Conservation (phyloP, 1,284 basidiomycete species). For the Athelia sp. region DNA sequence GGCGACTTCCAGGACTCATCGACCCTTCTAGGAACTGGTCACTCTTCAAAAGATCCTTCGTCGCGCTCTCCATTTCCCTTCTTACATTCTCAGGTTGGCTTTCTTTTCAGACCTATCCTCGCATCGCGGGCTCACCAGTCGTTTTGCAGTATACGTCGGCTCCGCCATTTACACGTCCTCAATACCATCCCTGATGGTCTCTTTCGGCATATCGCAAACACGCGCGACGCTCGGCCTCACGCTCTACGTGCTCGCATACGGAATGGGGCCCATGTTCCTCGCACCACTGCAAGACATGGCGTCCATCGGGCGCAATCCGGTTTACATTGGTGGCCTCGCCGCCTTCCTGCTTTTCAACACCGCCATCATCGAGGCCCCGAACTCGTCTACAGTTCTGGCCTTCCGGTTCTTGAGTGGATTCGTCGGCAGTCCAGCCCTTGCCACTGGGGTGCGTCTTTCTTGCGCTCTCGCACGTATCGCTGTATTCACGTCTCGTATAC, state of each 20-base stretch:
- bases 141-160: constrained; percentile 32
- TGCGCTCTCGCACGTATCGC: not conserved
- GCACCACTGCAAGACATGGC: constrained; percentile 48
- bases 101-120: constrained; percentile 36
- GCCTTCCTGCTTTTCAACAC: constrained; percentile 52
- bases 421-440: constrained; percentile 35
- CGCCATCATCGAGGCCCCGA: constrained; percentile 53
- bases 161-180: constrained; percentile 28
- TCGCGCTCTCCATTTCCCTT: not conserved
- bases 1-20: not conserved
- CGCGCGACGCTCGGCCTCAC: not conserved
- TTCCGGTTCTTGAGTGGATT: constrained; percentile 63
- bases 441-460: constrained; percentile 20
- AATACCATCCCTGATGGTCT: constrained; percentile 27
- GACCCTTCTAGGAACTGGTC: constrained; percentile 14
- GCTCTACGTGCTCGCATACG: constrained; percentile 5
- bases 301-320: constrained; percentile 32
- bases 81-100: constrained; percentile 23
- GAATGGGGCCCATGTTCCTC: constrained; percentile 39
- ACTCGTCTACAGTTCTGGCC: constrained; percentile 51
- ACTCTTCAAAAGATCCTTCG: not conserved
- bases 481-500: not conserved
- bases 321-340: constrained; percentile 50
- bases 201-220: not conserved
- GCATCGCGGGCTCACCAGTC: constrained; percentile 42